Evolutionary conservation across 2,329 filamentous ascomycete genomes (phyloP), one percentile per base, ranked within the genome.

Genomic region (Colletotrichum salicis): DNA sequence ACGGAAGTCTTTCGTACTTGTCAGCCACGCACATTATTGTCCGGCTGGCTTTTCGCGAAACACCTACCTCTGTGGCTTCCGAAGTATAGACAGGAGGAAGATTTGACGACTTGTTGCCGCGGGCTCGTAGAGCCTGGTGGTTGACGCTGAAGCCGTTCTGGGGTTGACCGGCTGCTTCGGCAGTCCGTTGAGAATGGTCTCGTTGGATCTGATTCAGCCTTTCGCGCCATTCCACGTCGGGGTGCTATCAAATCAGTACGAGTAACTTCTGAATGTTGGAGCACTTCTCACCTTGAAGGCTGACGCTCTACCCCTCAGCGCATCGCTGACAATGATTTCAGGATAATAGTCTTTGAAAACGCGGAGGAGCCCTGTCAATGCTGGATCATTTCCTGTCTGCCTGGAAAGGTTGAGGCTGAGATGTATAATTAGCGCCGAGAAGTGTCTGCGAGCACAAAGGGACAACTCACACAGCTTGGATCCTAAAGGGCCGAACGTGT

Each of bases 281-380:
- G n/a, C 15, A 27, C 27, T 5, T 24, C 76, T 45, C 78, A 89
- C 88, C 80, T 89, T 91, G 79, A 92, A 92, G 1, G 89, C 85
- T 4, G 89, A 88, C 1, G 90, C 89, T 71, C 88, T 87, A 48
- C 89, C 89, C 64, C 86, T 85, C 35, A 90, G 88, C 4, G 89
- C 85, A 74, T 92, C 92, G 27, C 92, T 93, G 15, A 96, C 88
- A 71, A 97, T 94, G 66, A 97, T 94, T 79, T 97, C 94, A 0
- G 94, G 94, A 77, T 96, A 97, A 80, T 96, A 97, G 79, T 96
- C 94, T 79, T 96, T 96, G 84, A 92, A 97, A n/a, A 96, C 90
- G 67, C 92, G 89, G 61, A 97, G 84, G 22, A 97, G 85, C 3
- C 93, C 93, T 48, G 93, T 86, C 45, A 97, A 84, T 63, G 91